Evolutionary conservation across 208 protist species (phyloP).

Genomic region (Novymonas esmeraldas): DNA sequence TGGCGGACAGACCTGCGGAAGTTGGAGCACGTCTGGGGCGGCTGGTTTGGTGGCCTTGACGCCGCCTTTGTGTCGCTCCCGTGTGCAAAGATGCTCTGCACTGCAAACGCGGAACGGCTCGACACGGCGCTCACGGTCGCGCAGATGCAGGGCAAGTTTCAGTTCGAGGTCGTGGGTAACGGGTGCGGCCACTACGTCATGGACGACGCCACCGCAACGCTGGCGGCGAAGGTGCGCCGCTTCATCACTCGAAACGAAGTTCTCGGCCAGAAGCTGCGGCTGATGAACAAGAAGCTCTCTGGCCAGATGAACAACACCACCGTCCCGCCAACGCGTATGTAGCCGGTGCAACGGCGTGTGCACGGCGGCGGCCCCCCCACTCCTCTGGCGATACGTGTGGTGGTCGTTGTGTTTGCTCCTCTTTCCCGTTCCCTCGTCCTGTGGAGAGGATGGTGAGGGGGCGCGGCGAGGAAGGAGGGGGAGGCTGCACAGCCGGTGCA

Average conservation of each 20-base stretch:
- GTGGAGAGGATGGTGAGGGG: no score
- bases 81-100: conserved; percentile 89
- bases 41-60: conserved; percentile 91
- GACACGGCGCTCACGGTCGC: conserved; percentile 90
- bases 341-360: neutral
- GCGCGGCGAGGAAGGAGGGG: no score
- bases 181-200: conserved; percentile 91
- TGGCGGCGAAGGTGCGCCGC: conserved; percentile 60
- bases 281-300: conserved; percentile 18
- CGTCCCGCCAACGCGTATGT: conserved; percentile 28
- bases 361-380: no score
- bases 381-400: neutral
- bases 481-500: no score
- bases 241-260: conserved; percentile 63
- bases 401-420: neutral
- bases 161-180: conserved; percentile 88
- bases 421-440: no score
- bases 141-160: conserved; percentile 96
- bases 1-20: conserved; percentile 81
- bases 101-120: conserved; percentile 86
- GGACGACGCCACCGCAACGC: conserved; percentile 79
- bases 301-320: conserved; percentile 43
- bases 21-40: conserved; percentile 73
- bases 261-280: conserved; percentile 53
- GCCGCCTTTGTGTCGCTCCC: conserved; percentile 74